Evolutionary conservation across 495 filamentous ascomycete species (phyloP), one percentile per base, ranked within the genome.

Genomic region (Hyaloscypha bicolor): DNA sequence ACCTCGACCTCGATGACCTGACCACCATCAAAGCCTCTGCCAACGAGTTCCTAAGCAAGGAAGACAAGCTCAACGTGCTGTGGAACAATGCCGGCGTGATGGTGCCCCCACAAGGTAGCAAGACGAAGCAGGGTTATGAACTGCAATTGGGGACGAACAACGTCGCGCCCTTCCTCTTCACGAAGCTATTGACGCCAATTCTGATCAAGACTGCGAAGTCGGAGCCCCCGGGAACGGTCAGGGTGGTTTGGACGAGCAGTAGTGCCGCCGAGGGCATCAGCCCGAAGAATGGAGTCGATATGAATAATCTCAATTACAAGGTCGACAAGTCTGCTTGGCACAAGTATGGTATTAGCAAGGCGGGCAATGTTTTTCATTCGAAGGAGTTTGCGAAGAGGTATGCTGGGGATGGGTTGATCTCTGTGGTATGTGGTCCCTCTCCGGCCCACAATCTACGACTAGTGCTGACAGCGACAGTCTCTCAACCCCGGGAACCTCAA

Each of bases 11-110:
- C 35, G 72, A 72, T 63, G 73, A 76, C 62, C 75, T 85, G 8
- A 55, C 64, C 19, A 79, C 75, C 31, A 75, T 79, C 51, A 72
- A 74, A 35, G 37, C 68, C 16, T 77, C 72, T 2, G 75, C 70
- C 9, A 66, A 76, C 53, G 68, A 55, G 53, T 77, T 82, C 21
- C 72, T 85, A 1, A 79, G 77, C 21, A 67, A 76, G n/a, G 73
- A 78, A 30, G 73, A 81, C 0, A 75, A 81, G 48, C 78, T 78
- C 31, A 86, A 92, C 66, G 72, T 87, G 22, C 76, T 94, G 4
- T 79, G 91, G 48, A 87, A 88, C 76, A 93, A 92, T 69, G 90
- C 90, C 2, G 90, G 89, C 52, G 82, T 91, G 64, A 89, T 92
- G 86, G 84, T 79, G 0, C 70, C 81, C 14, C 80, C 84, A 0